Evolutionary conservation across 2,329 filamentous ascomycete species (phyloP), one percentile per base, ranked within the genome.

Genomic region (Gaeumannomyces sp.): DNA sequence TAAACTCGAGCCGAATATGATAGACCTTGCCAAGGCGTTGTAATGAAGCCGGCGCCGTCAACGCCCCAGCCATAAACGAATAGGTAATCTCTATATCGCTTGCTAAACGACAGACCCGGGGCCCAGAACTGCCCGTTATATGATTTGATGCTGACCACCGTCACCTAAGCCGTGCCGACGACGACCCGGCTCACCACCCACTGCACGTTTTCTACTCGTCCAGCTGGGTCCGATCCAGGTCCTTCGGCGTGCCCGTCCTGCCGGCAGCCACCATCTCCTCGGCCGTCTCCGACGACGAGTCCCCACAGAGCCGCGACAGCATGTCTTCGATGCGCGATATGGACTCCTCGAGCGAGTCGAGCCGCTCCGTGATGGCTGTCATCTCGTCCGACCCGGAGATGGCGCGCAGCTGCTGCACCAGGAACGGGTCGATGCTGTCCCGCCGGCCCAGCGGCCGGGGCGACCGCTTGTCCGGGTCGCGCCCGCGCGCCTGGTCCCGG

Each of bases 361-460:
- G 70, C 61, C 82, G 76, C 29, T 72, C 71, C 0, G 75, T 72
- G 60, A 85, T 72, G n/a, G 78, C 76, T 16, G 76, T 78, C 25
- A 77, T 72, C 64, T 81, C 82, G 53, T 79, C 76, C 22, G 61
- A 75, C 33, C 83, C 81, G 35, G 76, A 75, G 65, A 85, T 76
- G 8, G 83, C 80, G 31, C 79, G 78, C 67, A 86, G 72, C 72
- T 85, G 83, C 62, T 80, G 78, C 45, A 77, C 73, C 19, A 85
- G 74, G 65, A 84, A 85, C 67, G 78, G 76, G 28, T 75, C 76
- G 66, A 85, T 84, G 56, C 84, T 86, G 73, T 87, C 84, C 60
- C 84, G 77, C 50, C 84, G 78, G 60, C 77, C 77, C 19, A 77
- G 73, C 27, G 77, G 69, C 62, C 75, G 76, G 31, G 61, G 61